phyloP scores from a whole-genome alignment of 768 basidiomycete species.

The Tulasnella sp. region DNA sequence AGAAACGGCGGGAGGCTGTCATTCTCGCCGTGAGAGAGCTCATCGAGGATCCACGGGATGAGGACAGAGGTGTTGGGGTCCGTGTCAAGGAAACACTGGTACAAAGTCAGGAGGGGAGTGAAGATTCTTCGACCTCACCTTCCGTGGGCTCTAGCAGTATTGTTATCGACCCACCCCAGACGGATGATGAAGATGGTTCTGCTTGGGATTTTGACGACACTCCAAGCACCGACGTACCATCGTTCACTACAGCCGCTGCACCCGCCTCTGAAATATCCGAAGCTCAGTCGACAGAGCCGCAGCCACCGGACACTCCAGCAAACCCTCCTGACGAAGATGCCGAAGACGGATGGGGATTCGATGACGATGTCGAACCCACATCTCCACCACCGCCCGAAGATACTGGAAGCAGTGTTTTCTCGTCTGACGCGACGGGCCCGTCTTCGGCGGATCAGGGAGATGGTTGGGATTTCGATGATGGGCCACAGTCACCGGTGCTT shows the following conservation, averaged over 20 bases:
- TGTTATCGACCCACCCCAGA: background rate
- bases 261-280: constrained; percentile 22
- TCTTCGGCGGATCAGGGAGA: constrained; percentile 37
- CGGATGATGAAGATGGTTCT: constrained; percentile 30
- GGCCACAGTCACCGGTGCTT: background rate
- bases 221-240: constrained; percentile 24
- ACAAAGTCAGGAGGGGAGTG: background rate
- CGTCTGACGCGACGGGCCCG: constrained; percentile 10
- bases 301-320: background rate
- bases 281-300: constrained; percentile 16
- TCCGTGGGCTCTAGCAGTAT: background rate
- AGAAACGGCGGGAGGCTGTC: constrained; percentile 57
- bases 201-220: constrained; percentile 45
- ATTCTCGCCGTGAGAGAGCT: constrained; percentile 53
- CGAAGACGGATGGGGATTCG: constrained; percentile 37
- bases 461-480: constrained; percentile 65
- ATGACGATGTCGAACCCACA: constrained; percentile 31
- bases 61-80: constrained; percentile 19
- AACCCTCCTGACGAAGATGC: constrained; percentile 17
- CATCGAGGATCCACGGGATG: constrained; percentile 31
- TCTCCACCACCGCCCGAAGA: background rate
- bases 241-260: constrained; percentile 15
- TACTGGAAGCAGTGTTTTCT: background rate
- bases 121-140: background rate
- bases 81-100: constrained; percentile 8